phyloP scores from a whole-genome alignment of 1,284 basidiomycete genomes.

The Macrocystidia cucumis region DNA sequence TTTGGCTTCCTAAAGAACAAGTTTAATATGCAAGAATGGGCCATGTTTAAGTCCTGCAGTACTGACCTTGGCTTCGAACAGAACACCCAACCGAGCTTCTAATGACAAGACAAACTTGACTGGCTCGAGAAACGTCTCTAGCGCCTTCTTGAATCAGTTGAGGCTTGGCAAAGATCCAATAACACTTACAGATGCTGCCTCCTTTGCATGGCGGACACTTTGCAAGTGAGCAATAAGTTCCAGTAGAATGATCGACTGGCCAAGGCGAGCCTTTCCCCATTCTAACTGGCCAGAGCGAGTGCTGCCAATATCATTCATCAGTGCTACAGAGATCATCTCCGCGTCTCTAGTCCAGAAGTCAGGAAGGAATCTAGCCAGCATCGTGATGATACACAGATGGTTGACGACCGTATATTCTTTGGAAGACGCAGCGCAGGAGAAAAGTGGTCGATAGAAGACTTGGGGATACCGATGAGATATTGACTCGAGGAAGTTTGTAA shows the following conservation, averaged over 20 bases:
- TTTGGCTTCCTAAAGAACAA: constrained; percentile 45
- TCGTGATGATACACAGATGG: constrained; percentile 47
- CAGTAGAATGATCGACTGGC: constrained; percentile 56
- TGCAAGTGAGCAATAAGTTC: constrained; percentile 56
- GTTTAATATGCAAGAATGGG: too few species aligned
- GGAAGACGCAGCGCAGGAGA: constrained; percentile 57
- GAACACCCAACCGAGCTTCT: constrained; percentile 48
- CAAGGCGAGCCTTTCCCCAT: constrained; percentile 47
- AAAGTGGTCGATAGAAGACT: constrained; percentile 70
- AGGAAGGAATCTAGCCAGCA: constrained; percentile 44
- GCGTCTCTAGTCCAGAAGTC: constrained; percentile 67
- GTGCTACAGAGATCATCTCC: constrained; percentile 70
- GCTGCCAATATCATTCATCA: constrained; percentile 45
- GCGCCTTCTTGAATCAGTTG: constrained; percentile 20
- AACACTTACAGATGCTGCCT: constrained; percentile 27
- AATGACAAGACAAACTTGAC: constrained; percentile 47
- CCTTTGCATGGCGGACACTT: constrained; percentile 29
- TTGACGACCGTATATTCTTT: constrained; percentile 50
- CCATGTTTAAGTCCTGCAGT: too few species aligned
- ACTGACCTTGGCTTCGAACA: constrained; percentile 56
- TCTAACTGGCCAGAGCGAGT: constrained; percentile 13
- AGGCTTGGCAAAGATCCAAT: neutral
- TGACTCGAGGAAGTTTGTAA: constrained; percentile 42
- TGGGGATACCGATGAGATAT: constrained; percentile 51
- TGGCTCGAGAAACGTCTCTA: constrained; percentile 24